These are phyloP conservation scores for Euptelea pleiosperma DNA, from an alignment of 164 flowering plant species.

Conservation along the genomic window DNA sequence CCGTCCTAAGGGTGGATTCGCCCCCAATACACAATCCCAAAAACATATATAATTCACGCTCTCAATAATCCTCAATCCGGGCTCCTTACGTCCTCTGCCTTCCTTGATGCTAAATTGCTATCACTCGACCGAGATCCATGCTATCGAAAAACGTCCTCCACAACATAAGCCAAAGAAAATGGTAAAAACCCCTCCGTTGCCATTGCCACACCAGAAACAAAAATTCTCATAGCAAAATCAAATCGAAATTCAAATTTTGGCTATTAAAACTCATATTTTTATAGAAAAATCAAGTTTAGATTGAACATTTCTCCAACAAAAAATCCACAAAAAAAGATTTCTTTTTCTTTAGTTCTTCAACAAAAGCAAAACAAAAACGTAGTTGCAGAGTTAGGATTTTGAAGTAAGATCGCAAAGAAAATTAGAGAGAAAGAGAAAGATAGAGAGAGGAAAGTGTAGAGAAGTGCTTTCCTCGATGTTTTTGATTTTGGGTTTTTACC, in stretches of 20 bases:
- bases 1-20: too few species aligned
- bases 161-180: conserved; percentile 46
- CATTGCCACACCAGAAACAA: conserved; percentile 21
- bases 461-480: background rate
- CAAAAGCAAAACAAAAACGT: too few species aligned
- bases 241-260: conserved; percentile 1
- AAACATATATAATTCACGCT: too few species aligned
- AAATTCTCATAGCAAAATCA: conserved; percentile 4
- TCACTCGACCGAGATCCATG: conserved; percentile 41
- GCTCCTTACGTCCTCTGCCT: conserved; percentile 67
- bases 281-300: background rate
- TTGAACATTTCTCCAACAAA: background rate
- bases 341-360: too few species aligned
- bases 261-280: conserved; percentile 2
- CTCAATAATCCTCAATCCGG: too few species aligned
- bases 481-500: background rate
- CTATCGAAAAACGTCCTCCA: conserved; percentile 67
- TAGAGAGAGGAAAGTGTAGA: too few species aligned
- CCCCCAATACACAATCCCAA: too few species aligned
- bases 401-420: background rate
- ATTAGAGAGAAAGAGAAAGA: conserved; percentile 10
- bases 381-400: too few species aligned
- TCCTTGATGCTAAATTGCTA: conserved; percentile 49
- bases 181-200: conserved; percentile 41
- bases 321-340: background rate